Percentiles rank a stretch among this genome's conserved stretches.
phyloP scores from a whole-genome alignment of 176 grass and related monocot genomes.

The Tuctoria greenei region DNA sequence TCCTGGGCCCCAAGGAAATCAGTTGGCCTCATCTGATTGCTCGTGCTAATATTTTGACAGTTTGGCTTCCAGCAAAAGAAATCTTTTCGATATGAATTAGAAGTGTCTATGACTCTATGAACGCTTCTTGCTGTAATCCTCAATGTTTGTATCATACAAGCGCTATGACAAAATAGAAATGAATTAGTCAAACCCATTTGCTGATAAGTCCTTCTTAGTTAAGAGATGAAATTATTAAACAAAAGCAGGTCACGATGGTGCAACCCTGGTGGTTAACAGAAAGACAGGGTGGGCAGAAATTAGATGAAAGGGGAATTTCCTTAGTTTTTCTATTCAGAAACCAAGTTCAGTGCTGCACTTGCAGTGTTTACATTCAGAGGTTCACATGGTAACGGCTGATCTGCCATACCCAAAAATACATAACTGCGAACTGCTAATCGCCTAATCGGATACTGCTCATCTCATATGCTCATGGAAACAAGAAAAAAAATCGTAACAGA shows the following conservation, averaged over 20 bases:
- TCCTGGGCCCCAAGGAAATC: neutral
- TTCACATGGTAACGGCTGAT: no score
- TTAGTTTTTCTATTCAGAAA: no score
- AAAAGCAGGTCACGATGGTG: neutral
- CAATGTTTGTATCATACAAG: slow-evolving; percentile 38
- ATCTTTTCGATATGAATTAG: neutral
- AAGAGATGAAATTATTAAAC: neutral
- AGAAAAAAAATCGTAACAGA: neutral
- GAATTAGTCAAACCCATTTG: neutral
- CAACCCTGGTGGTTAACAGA: neutral
- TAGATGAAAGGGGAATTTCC: no score
- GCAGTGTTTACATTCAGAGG: no score
- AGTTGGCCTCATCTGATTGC: slow-evolving; percentile 15
- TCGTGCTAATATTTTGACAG: neutral
- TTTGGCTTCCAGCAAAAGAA: neutral
- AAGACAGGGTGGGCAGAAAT: no score
- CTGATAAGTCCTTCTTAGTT: no score
- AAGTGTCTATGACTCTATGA: neutral
- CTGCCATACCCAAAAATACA: no score
- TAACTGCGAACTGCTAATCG: neutral
- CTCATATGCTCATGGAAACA: neutral
- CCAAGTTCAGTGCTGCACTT: no score
- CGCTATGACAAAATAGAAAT: slow-evolving; percentile 1
- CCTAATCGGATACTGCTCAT: neutral
- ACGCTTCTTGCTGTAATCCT: slow-evolving; percentile 24